These are phyloP conservation scores for Leucocoprinus birnbaumii DNA, from an alignment of 768 basidiomycete genomes.

Conservation along the genomic window DNA sequence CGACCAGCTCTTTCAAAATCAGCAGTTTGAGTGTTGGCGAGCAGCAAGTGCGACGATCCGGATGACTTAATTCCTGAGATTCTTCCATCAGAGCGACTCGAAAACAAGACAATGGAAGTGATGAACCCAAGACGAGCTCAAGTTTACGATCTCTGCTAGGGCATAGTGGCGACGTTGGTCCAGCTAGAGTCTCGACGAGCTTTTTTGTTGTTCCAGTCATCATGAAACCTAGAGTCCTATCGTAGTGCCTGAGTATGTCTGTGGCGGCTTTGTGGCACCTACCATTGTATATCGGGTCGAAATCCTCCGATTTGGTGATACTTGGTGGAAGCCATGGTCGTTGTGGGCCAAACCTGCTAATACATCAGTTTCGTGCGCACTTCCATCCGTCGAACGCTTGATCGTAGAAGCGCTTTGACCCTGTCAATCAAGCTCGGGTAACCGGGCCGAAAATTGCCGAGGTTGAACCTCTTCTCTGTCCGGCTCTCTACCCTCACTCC, in stretches of 20 bases:
- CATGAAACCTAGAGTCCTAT: conserved; percentile 13
- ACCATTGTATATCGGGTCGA: conserved; percentile 23
- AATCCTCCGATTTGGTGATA: conserved; percentile 27
- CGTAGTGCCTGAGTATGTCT: background rate
- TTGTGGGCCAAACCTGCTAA: background rate
- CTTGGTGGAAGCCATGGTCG: background rate
- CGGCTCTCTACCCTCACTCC: no score
- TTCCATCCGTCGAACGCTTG: no score
- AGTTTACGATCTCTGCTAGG: conserved; percentile 19
- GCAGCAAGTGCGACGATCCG: conserved; percentile 44
- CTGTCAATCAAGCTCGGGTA: no score
- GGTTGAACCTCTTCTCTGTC: no score
- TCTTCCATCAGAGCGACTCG: background rate
- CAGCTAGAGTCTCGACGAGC: conserved; percentile 25
- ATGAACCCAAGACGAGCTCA: conserved; percentile 43
- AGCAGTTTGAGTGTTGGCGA: conserved; percentile 29
- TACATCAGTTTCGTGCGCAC: no score
- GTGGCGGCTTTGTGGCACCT: no score
- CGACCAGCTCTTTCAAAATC: conserved; percentile 15
- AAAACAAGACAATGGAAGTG: background rate
- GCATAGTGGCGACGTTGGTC: conserved; percentile 27
- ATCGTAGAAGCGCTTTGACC: no score
- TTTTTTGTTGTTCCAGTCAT: conserved; percentile 32
- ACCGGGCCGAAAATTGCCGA: no score
- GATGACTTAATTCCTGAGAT: conserved; percentile 36